phyloP scores from a whole-genome alignment of 345 rosid genomes.

The Jatropha curcas region DNA sequence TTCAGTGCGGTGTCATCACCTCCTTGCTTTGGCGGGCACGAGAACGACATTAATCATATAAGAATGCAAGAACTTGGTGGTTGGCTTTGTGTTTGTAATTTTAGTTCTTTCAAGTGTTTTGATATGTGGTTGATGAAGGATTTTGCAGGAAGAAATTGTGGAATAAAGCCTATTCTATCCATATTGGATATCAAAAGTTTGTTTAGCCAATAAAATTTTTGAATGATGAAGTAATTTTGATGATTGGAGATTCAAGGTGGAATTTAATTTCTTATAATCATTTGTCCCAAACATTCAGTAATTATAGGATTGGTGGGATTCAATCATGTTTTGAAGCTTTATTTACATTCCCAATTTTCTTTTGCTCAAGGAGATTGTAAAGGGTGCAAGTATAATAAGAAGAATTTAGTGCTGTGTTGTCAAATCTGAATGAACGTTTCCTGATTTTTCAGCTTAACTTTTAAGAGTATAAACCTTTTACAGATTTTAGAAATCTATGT shows the following conservation, averaged over 20 bases:
- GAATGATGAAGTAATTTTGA: not conserved
- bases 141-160: not conserved
- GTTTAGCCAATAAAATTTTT: not conserved
- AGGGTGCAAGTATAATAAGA: too few species aligned
- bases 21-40: not conserved
- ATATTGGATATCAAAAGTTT: not conserved
- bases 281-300: too few species aligned
- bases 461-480: too few species aligned
- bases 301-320: not conserved
- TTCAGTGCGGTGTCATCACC: not conserved
- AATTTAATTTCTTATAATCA: not conserved
- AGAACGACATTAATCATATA: not conserved
- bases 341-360: not conserved
- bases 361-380: not conserved
- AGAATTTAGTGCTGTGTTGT: too few species aligned
- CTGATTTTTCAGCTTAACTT: too few species aligned
- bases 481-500: too few species aligned
- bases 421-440: too few species aligned
- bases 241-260: not conserved
- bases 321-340: not conserved
- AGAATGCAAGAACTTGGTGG: conserved; percentile 8
- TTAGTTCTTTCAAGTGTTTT: not conserved
- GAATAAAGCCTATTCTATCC: not conserved
- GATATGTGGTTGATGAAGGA: not conserved
- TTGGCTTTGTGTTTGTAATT: not conserved